Conservation (phyloP, 208 protist genomes). For the Trichomonas tenax region DNA sequence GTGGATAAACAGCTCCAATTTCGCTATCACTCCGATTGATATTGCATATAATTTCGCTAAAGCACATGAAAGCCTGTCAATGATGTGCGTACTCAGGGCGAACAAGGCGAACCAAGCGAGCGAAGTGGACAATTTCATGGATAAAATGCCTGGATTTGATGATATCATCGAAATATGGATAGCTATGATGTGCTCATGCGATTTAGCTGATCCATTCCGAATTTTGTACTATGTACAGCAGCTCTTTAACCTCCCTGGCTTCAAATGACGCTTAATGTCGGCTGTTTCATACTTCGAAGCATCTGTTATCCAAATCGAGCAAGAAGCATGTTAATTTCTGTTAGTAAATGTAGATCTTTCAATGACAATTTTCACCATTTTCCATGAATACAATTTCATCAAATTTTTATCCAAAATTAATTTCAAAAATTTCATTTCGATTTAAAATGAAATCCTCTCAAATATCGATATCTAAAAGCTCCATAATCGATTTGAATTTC, state of each 20-base stretch:
- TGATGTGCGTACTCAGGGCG: not conserved
- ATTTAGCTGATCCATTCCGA: not conserved
- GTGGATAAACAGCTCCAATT: not conserved
- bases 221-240: not conserved
- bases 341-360: no score
- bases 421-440: no score
- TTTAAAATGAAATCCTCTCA: no score
- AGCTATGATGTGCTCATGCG: not conserved
- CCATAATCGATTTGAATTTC: no score
- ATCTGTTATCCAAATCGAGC: not conserved
- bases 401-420: no score
- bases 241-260: not conserved
- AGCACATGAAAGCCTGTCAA: not conserved
- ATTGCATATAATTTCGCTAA: not conserved
- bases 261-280: not conserved
- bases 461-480: no score
- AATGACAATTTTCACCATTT: no score
- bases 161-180: constrained; percentile 10
- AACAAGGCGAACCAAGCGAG: not conserved
- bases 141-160: constrained; percentile 14
- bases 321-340: not conserved
- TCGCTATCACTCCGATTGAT: not conserved
- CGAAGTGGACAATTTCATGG: not conserved
- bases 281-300: not conserved
- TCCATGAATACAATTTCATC: no score